phyloP scores from a whole-genome alignment of 208 protist genomes.

The Leishmania gerbilli region DNA sequence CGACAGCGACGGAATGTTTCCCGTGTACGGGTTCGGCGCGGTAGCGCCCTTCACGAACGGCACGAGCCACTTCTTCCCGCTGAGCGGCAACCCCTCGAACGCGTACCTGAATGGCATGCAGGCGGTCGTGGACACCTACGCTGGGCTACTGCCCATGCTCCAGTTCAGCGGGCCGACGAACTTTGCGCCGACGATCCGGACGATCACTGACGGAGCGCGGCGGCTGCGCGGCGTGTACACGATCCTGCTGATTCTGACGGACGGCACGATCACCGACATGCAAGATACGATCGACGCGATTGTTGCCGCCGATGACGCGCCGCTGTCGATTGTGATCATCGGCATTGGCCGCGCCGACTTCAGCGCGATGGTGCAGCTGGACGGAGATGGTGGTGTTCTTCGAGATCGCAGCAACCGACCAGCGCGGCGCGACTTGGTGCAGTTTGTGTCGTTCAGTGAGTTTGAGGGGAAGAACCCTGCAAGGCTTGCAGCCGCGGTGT shows the following conservation, averaged over 20 bases:
- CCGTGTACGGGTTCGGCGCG: conserved; percentile 50
- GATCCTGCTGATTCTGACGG: conserved; percentile 90
- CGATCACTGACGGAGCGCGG: conserved; percentile 29
- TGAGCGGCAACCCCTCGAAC: conserved; percentile 38
- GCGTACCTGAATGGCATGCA: conserved; percentile 59
- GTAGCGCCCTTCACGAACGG: conserved; percentile 35
- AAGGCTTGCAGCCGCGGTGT: conserved; percentile 50
- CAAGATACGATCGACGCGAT: conserved; percentile 77
- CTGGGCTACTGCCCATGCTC: conserved; percentile 30
- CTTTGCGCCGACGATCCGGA: conserved; percentile 46
- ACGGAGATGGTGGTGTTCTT: conserved; percentile 78
- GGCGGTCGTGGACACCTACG: conserved; percentile 57
- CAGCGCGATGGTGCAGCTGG: conserved; percentile 89
- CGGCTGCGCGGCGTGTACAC: conserved; percentile 59
- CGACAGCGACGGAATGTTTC: conserved; percentile 51
- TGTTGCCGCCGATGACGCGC: conserved; percentile 65
- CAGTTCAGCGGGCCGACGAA: conserved; percentile 71
- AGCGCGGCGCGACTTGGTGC: conserved; percentile 56
- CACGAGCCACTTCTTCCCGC: conserved; percentile 61
- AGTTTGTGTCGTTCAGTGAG: conserved; percentile 75
- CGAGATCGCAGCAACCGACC: conserved; percentile 1
- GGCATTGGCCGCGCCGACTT: conserved; percentile 91
- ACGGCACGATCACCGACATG: conserved; percentile 74
- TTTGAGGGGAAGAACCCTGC: conserved; percentile 31
- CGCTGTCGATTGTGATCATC: conserved; percentile 93